A percentile compares a stretch with the other conserved stretches of the same genome.
Conservation (phyloP, 208 protist species). For the Leishmania braziliensis region DNA sequence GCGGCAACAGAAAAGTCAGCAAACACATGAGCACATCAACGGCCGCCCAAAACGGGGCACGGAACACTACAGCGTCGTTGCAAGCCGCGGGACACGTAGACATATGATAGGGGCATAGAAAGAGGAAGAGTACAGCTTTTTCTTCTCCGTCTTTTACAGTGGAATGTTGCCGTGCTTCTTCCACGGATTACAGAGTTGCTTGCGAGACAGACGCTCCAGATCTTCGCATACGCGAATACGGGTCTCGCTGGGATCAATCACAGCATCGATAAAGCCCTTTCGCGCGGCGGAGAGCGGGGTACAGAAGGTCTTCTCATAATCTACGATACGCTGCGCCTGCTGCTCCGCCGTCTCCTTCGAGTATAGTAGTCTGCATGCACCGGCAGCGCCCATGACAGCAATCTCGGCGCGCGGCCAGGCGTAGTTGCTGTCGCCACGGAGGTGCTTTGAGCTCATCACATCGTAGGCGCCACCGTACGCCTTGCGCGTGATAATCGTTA, state of each 20-base stretch:
- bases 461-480: conserved; percentile 97
- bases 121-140: not conserved
- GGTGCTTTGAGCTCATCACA: conserved; percentile 96
- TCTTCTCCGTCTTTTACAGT: conserved; percentile 57
- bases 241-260: conserved; percentile 91
- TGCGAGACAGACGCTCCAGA: conserved; percentile 89
- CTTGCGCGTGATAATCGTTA: conserved; percentile 97
- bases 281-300: conserved; percentile 91
- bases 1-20: not conserved
- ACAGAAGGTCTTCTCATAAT: conserved; percentile 89
- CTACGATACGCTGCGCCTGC: conserved; percentile 54
- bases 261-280: conserved; percentile 95
- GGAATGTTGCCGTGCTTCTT: conserved; percentile 97
- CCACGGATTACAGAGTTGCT: conserved; percentile 85
- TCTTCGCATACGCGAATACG: conserved; percentile 91
- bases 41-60: not conserved
- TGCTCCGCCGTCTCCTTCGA: conserved; percentile 54
- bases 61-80: not conserved
- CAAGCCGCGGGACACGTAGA: not conserved
- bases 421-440: conserved; percentile 95
- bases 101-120: not conserved
- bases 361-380: conserved; percentile 94
- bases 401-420: conserved; percentile 96
- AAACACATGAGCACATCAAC: not conserved
- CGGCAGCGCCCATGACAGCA: conserved; percentile 96